These are phyloP conservation scores for Aspergillus pseudotamarii DNA, from an alignment of 2,329 filamentous ascomycete genomes.

Conservation along the genomic window DNA sequence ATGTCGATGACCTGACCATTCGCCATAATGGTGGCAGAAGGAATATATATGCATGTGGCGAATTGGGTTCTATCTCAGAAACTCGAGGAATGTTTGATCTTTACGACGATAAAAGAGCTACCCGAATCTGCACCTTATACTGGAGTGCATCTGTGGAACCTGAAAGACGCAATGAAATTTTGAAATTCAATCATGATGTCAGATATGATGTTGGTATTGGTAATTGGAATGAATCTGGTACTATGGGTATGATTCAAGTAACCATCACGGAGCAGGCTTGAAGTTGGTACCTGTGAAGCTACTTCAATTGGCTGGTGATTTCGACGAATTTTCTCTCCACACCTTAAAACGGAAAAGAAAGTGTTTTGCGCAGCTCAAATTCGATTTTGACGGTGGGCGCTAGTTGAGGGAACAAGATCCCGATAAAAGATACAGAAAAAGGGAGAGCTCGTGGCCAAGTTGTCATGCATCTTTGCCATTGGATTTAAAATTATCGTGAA, in stretches of 20 bases:
- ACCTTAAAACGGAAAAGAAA: too few species aligned
- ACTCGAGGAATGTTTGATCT: slow-evolving; percentile 13
- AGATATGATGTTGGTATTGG: slow-evolving; percentile 14
- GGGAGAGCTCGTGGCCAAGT: too few species aligned
- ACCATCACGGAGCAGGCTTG: slow-evolving; percentile 3
- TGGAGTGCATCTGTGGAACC: slow-evolving; percentile 15
- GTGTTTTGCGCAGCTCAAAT: too few species aligned
- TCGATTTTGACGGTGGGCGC: too few species aligned
- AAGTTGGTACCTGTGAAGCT: too few species aligned
- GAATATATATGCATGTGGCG: slow-evolving; percentile 12
- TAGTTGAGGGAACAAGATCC: too few species aligned
- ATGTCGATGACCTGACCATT: slow-evolving; percentile 15
- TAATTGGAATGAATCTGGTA: slow-evolving; percentile 14
- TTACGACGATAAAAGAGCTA: slow-evolving; percentile 15
- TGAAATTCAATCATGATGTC: slow-evolving; percentile 7
- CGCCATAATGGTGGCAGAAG: slow-evolving; percentile 15
- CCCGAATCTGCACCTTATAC: slow-evolving; percentile 13
- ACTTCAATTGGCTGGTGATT: too few species aligned
- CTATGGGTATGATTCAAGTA: slow-evolving; percentile 12
- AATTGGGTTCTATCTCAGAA: slow-evolving; percentile 9
- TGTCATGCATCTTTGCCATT: too few species aligned
- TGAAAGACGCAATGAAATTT: slow-evolving; percentile 10
- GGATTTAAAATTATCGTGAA: too few species aligned
- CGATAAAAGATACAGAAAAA: too few species aligned
- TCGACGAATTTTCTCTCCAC: too few species aligned